A percentile compares a stretch with the other conserved stretches of the same genome.
Evolutionary conservation across 768 basidiomycete genomes (phyloP).

Genomic region (Fomitopsis serialis): DNA sequence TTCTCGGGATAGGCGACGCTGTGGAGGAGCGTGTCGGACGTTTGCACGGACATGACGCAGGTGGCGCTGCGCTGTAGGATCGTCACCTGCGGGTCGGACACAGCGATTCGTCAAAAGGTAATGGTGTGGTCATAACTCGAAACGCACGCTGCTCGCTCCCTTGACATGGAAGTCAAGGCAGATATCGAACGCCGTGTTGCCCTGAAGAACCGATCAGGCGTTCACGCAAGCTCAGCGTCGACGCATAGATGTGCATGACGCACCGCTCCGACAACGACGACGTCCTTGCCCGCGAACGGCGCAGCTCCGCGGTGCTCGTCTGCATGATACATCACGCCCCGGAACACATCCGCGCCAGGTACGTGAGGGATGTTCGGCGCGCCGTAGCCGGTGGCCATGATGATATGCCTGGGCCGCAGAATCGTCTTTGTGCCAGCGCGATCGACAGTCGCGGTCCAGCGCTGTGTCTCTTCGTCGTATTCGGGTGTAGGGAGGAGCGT

Average conservation of each 20-base stretch:
- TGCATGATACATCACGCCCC: conserved; percentile 28
- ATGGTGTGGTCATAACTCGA: neutral
- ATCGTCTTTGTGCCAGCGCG: conserved; percentile 23
- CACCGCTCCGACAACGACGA: conserved; percentile 38
- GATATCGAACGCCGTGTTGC: conserved; percentile 22
- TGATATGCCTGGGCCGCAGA: conserved; percentile 32
- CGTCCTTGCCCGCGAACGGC: conserved; percentile 27
- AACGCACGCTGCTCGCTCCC: neutral
- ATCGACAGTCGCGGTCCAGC: conserved; percentile 31
- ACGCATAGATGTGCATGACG: conserved; percentile 16
- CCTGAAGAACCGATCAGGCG: neutral
- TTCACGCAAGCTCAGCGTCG: neutral
- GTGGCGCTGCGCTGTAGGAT: conserved; percentile 40
- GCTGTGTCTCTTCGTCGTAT: conserved; percentile 26
- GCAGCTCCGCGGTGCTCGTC: conserved; percentile 23
- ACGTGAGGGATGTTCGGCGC: conserved; percentile 27
- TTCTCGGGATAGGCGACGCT: conserved; percentile 1
- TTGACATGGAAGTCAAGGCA: conserved; percentile 28
- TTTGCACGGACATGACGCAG: conserved; percentile 19
- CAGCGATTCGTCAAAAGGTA: neutral
- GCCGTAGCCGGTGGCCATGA: conserved; percentile 32
- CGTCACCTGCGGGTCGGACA: conserved; percentile 23
- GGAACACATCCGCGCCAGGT: conserved; percentile 21
- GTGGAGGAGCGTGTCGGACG: neutral
- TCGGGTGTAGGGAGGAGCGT: conserved; percentile 25